These are phyloP conservation scores for Planoprotostelium fungivorum DNA, from an alignment of 78 protist genomes.

Conservation along the genomic window DNA sequence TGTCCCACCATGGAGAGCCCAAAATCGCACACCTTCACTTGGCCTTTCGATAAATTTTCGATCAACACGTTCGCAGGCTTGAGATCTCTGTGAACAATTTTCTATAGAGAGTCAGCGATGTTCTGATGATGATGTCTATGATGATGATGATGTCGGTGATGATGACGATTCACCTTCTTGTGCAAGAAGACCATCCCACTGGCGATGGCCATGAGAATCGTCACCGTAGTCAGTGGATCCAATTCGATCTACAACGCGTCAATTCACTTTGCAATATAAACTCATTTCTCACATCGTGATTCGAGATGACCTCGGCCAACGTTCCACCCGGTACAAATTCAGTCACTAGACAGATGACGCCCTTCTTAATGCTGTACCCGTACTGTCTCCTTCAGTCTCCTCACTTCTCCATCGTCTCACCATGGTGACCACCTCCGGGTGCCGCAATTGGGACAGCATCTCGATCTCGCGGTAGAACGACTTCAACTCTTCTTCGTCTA, in stretches of 20 bases:
- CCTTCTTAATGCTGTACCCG: neutral
- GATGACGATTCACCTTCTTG: neutral
- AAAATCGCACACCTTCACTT: neutral
- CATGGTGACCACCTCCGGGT: neutral
- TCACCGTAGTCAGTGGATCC: neutral
- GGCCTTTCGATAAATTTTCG: neutral
- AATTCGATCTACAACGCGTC: neutral
- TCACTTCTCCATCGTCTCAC: neutral
- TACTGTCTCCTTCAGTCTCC: neutral
- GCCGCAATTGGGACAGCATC: neutral
- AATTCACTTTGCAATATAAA: neutral
- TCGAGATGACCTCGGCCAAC: neutral
- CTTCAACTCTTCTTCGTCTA: neutral
- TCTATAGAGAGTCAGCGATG: neutral
- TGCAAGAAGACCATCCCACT: neutral
- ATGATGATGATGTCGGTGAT: neutral
- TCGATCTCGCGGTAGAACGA: neutral
- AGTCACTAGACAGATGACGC: neutral
- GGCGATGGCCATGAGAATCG: neutral
- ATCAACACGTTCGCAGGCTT: neutral
- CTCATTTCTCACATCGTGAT: no score
- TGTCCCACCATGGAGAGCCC: neutral
- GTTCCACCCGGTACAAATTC: neutral
- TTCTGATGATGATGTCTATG: neutral
- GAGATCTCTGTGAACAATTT: neutral